These are phyloP conservation scores for Eremochloa ophiuroides DNA, from an alignment of 176 grass and related monocot genomes.

Conservation along the genomic window DNA sequence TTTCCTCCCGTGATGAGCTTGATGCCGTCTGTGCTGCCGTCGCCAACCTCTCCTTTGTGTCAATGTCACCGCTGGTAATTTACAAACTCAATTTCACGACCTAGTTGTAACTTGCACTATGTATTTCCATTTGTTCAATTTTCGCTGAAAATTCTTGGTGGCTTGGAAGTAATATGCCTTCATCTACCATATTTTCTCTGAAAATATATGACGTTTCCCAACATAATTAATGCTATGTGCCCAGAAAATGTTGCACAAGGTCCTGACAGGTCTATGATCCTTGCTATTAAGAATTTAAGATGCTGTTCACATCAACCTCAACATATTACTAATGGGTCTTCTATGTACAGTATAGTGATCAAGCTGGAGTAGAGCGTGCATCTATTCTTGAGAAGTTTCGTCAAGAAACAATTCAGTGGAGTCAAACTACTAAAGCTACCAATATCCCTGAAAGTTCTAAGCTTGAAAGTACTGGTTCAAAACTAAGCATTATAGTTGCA, in stretches of 20 bases:
- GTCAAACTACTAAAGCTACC: conserved; percentile 34
- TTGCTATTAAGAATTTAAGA: too few relatives aligned
- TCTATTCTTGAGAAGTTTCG: conserved; percentile 73
- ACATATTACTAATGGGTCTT: conserved; percentile 10
- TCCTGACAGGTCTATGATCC: not conserved
- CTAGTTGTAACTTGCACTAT: not conserved
- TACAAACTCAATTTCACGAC: not conserved
- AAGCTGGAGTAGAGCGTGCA: conserved; percentile 68
- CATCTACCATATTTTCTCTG: not conserved
- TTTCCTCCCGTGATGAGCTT: conserved; percentile 81
- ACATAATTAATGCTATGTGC: not conserved
- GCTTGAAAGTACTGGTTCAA: conserved; percentile 28
- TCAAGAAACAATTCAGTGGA: conserved; percentile 51
- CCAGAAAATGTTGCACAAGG: not conserved
- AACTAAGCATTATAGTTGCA: conserved; percentile 64
- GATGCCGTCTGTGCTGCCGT: conserved; percentile 66
- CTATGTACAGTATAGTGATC: conserved; percentile 75
- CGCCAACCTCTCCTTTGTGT: conserved; percentile 66
- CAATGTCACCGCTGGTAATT: conserved; percentile 63
- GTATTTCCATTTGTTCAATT: not conserved
- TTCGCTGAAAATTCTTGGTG: not conserved
- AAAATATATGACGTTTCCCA: not conserved
- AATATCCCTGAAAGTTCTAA: conserved; percentile 32
- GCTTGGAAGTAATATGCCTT: not conserved
- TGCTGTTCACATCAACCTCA: not conserved